Evolutionary conservation across 306 rosid genomes (phyloP), one percentile per base, ranked within the genome.

Genomic region (Dalbergia cultrata): DNA sequence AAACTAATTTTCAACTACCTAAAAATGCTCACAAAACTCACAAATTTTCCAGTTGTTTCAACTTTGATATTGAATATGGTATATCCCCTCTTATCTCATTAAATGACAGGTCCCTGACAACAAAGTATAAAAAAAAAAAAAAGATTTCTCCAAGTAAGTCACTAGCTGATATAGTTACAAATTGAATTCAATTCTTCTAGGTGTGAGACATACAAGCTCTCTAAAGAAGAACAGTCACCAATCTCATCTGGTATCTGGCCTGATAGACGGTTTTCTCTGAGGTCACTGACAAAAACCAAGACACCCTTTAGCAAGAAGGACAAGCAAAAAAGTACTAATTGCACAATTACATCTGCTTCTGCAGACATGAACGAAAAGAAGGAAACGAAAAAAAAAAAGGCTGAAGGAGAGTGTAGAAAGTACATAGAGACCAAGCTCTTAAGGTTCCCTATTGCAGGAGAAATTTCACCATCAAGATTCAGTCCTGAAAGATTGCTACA

Each of bases 171-270:
- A 19, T 4, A 58, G 71, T 6, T 35, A 76, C 39, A 60, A 80
- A 52, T 37, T 41, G 53, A 63, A 72, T 11, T 61, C n/a, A 56
- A 1, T 43, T 70, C 49, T 77, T 75, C 26, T 5, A 7, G 8
- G 33, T 22, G 21, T 49, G 70, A 26, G 76, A 84, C 94, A 80
- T 86, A 96, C 99, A 96, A 64, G 87, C 33, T 86, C 80, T 8
- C 76, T 71, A 96, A 80, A 13, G 93, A 87, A 19, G 92, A 87
- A 76, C 99, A 96, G 71, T 93, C 99, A 61, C 99, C 99, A 79
- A 96, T 96, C 94, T 96, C 98, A 78, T 93, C 99, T n/a, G 99
- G 99, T 84, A 96, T 96, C 85, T 96, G 99, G 75, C 99, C 99
- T 0, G 99, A 93, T 19, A 96, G 84, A 21, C 81, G 80, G 81